Base-by-base conservation (phyloP, 2,329 filamentous ascomycete species). In the Pseudohalonectria lignicola region DNA sequence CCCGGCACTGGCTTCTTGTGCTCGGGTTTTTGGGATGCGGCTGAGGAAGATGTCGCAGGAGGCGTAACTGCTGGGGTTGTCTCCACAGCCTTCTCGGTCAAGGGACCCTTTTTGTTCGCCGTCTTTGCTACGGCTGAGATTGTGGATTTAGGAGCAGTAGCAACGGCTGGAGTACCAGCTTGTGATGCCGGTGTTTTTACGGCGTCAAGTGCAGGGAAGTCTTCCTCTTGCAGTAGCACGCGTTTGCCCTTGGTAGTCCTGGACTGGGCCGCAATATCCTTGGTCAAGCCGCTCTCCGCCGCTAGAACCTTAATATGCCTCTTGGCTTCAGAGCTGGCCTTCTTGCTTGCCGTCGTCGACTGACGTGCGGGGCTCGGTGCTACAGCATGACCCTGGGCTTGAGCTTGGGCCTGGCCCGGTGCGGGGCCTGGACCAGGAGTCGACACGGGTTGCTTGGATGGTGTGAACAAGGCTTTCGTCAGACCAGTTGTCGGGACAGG, bases 131-230 rank as follows among this genome's bases (percentile, higher is more conserved):
- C 49, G 19, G 57, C 48, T 1, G 52, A 48, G 16, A n/a, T n/a
- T n/a, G n/a, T n/a, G n/a, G n/a, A n/a, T n/a, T n/a, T n/a, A n/a
- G n/a, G n/a, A n/a, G n/a, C n/a, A n/a, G n/a, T n/a, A n/a, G n/a
- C n/a, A n/a, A 57, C 44, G 2, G 52, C 53, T 0, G 57, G 54
- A 3, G 56, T 51, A 30, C 53, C 38, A 32, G 53, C 52, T 25
- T 53, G 48, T 2, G 56, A 45, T 17, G 47, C 34, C 28, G 62
- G 59, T 8, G 51, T 41, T 42, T 64, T 68, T 17, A 63, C 56
- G 9, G 69, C 60, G 43, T 71, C 64, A 5, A 80, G 57, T 3
- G 74, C 68, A 10, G 77, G 77, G 47, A 79, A 81, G 46, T 81
- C 76, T 47, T 79, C 74, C 18, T 77, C 71, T 42, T 76, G n/a